phyloP scores from a whole-genome alignment of 106 monocot species.

The Allium fistulosum region DNA sequence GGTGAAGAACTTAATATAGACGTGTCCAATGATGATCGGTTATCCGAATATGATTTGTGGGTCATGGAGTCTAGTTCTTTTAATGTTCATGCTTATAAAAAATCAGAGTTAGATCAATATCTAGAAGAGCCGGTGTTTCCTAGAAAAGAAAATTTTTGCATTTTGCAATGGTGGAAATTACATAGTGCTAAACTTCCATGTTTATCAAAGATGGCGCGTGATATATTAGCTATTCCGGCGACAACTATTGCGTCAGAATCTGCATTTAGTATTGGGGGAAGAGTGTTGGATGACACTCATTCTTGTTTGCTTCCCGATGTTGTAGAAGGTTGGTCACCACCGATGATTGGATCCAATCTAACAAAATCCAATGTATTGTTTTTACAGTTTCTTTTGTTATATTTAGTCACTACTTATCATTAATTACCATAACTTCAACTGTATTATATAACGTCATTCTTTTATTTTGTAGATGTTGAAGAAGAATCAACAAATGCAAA shows the following conservation, averaged over 20 bases:
- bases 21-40: background rate
- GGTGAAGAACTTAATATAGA: no score
- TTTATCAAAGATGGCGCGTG: background rate
- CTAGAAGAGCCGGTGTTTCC: background rate
- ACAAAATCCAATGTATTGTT: background rate
- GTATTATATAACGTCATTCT: no score
- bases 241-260: slow-evolving; percentile 1
- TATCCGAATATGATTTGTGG: background rate
- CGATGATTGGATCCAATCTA: background rate
- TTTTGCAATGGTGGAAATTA: background rate
- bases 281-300: background rate
- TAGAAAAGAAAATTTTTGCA: background rate
- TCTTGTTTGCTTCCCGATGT: background rate
- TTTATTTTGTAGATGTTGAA: no score
- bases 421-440: no score
- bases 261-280: background rate
- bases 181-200: background rate
- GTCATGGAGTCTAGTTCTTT: background rate
- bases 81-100: background rate
- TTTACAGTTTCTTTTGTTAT: no score
- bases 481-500: no score
- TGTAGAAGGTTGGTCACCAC: background rate
- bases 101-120: background rate
- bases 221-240: slow-evolving; percentile 4
- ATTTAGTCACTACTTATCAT: no score